Evolutionary conservation across 768 basidiomycete species (phyloP), one percentile per base, ranked within the genome.

Genomic region (Lyophyllum shimeji): DNA sequence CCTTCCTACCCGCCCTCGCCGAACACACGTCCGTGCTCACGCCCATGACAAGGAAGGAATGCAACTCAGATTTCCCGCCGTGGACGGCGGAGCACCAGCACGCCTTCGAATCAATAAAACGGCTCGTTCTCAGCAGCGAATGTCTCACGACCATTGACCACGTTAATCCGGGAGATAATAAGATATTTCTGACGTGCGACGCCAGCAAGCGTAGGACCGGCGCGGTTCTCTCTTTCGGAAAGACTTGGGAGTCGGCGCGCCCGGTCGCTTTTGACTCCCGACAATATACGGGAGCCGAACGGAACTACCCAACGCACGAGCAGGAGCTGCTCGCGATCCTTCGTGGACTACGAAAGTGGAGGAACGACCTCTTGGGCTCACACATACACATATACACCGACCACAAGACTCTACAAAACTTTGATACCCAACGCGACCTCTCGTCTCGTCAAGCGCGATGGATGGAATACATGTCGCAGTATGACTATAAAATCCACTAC

Each of bases 1-100:
- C 20, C 1, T 65, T 67, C 29, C 34, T 65, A 0, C 64, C 61
- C 6, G 27, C 49, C n/a, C n/a, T n/a, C n/a, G n/a, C n/a, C n/a
- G n/a, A n/a, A n/a, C n/a, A n/a, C n/a, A n/a, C n/a, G n/a, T 12
- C 31, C 31, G 31, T 33, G 7, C 31, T 33, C 31, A 33, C 31
- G 12, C 31, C 31, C 12, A 6, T 33, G 7, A 33, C 31, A 33
- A 6, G 31, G 7, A 33, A 33, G 31, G 31, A 33, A 33, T 33
- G 31, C 0, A n/a, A 33, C 46, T 12, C 5, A 39, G 17, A 39
- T 12, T 39, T 39, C 13, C 37, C 37, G 8, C 7, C 37, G 5
- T 39, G 20, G 46, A 29, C 11, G 11, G 9, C 27, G n/a, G 4
- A 6, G 5, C 40, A 42, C 40, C 40, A 42, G 40, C 40, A 42